These are phyloP conservation scores for Zygotorulaspora danielsina DNA, from an alignment of 805 yeast genomes.

Conservation along the genomic window DNA sequence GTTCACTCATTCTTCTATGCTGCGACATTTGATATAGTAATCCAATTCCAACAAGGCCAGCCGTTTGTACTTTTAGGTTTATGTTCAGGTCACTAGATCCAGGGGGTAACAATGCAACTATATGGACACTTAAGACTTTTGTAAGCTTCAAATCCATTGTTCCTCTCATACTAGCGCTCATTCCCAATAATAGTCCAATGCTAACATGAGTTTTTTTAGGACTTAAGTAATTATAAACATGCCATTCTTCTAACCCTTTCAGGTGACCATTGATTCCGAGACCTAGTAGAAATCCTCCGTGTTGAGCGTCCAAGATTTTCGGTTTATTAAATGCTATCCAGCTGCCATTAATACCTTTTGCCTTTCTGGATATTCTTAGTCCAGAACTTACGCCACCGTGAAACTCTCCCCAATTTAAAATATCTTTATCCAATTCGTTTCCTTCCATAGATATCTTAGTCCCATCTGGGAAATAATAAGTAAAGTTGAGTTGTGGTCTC, in stretches of 20 bases:
- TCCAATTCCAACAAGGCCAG: conserved; percentile 89
- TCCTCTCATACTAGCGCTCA: conserved; percentile 84
- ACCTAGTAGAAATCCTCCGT: conserved; percentile 93
- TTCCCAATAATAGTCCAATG: conserved; percentile 82
- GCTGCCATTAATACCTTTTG: conserved; percentile 64
- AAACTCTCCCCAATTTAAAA: conserved; percentile 77
- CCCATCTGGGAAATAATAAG: conserved; percentile 62
- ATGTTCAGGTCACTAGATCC: conserved; percentile 91
- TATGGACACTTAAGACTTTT: conserved; percentile 88
- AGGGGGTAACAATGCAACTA: conserved; percentile 82
- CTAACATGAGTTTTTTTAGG: conserved; percentile 83
- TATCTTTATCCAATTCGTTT: conserved; percentile 45
- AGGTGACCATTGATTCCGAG: conserved; percentile 89
- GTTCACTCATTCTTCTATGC: conserved; percentile 82
- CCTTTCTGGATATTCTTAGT: conserved; percentile 61
- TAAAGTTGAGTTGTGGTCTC: conserved; percentile 69
- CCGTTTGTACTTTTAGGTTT: conserved; percentile 76
- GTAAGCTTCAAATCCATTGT: conserved; percentile 82
- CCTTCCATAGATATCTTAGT: conserved; percentile 59
- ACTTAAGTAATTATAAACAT: conserved; percentile 85
- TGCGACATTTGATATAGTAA: conserved; percentile 71
- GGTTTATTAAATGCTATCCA: conserved; percentile 92
- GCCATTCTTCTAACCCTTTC: conserved; percentile 87
- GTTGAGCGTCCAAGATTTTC: conserved; percentile 63
- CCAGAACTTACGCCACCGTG: conserved; percentile 92